These are phyloP conservation scores for Trematosphaeria pertusa DNA, from an alignment of 2,329 filamentous ascomycete species.

Conservation along the genomic window DNA sequence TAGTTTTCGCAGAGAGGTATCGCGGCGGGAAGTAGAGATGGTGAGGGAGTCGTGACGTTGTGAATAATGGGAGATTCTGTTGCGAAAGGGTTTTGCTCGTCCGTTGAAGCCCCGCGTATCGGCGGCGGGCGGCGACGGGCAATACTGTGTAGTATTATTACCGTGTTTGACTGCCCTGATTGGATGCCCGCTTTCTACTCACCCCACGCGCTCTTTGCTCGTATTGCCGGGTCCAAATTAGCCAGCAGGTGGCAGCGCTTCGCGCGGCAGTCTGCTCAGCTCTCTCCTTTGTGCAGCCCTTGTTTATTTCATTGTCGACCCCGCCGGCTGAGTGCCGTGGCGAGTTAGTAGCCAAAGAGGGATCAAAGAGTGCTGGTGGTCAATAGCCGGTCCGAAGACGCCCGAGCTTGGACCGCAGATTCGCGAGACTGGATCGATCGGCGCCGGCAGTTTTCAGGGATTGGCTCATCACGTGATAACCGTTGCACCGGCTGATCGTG, in stretches of 20 bases:
- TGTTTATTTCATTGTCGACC: not conserved
- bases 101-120: conserved; percentile 23
- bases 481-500: no score
- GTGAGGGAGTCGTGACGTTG: conserved; percentile 28
- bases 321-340: not conserved
- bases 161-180: conserved; percentile 18
- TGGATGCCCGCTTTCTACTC: conserved; percentile 7
- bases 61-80: conserved; percentile 4
- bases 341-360: not conserved
- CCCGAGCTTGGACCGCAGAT: not conserved
- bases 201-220: conserved; percentile 16
- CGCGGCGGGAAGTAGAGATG: not conserved
- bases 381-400: not conserved
- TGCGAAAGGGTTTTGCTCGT: conserved; percentile 5
- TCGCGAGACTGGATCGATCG: no score
- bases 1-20: not conserved
- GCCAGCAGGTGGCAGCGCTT: not conserved
- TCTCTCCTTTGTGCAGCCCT: not conserved
- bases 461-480: not conserved
- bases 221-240: not conserved
- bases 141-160: conserved; percentile 10
- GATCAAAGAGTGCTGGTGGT: not conserved
- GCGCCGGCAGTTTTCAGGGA: no score
- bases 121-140: not conserved
- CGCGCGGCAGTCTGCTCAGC: not conserved